Evolutionary conservation across 2,329 filamentous ascomycete genomes (phyloP), one percentile per base, ranked within the genome.

Genomic region (Cytospora leucostoma): DNA sequence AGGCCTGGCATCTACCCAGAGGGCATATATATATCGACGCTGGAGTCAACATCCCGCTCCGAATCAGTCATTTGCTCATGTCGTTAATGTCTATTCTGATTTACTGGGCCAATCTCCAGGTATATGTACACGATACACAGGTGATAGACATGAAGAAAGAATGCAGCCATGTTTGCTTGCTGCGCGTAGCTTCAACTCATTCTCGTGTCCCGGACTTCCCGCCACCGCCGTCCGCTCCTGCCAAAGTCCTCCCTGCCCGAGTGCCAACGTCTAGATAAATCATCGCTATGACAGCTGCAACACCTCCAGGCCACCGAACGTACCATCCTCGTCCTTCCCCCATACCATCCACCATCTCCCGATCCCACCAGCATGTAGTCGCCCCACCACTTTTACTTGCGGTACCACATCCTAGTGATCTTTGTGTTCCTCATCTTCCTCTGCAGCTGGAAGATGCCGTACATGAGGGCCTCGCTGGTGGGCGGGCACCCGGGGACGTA

Each of bases 371-470:
- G 27, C 13, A 47, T 32, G 21, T 27, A 27, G 60, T 37, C 44
- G 21, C 8, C 44, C 1, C 38, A n/a, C 19, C 19, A 47, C 44
- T 1, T 50, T 63, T 71, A 82, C 75, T 81, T 82, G 63, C 81
- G 72, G 66, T 84, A 83, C 81, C 80, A 83, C 73, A 82, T 81
- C 50, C 79, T 72, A 4, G 77, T 77, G 49, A 77, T 74, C 69
- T 76, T 79, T 12, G 77, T 79, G 54, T 73, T 76, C 56, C 87
- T 79, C 77, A 90, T 88, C 82, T 90, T 90, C 74, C 83, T 86
- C 77, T 91, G 87, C 68, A 91, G 71, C 74, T 88, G 84, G 71
- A 90, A 88, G 58, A 91, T 83, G 13, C 85, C 79, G 64, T 81
- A 80, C 74, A 82, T 75, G 59, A 82, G 67, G 5, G 80, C 79